A percentile compares a stretch with the other conserved stretches of the same genome.
Evolutionary conservation across 495 filamentous ascomycete genomes (phyloP).

Genomic region (Sordaria brevicollis): DNA sequence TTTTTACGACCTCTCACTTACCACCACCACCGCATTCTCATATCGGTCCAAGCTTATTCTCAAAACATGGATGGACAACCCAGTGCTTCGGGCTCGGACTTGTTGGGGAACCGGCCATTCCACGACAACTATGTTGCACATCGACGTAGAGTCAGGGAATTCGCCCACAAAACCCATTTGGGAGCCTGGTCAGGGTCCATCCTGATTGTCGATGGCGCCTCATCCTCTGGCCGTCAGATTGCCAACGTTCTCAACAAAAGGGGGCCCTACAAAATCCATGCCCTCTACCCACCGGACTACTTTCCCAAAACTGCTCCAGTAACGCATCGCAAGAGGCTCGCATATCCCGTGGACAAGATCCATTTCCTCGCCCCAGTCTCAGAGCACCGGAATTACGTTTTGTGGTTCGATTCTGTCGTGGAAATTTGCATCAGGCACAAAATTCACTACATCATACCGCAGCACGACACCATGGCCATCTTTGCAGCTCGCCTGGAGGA

Average conservation of each 20-base stretch:
- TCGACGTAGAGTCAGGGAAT: neutral
- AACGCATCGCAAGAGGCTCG: neutral
- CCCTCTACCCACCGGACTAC: neutral
- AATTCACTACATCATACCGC: conserved; percentile 1
- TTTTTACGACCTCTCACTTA: neutral
- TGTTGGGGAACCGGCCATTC: neutral
- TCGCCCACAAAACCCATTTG: neutral
- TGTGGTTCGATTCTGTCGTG: neutral
- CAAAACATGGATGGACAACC: neutral
- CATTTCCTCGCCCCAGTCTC: neutral
- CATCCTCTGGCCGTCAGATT: neutral
- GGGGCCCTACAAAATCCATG: neutral
- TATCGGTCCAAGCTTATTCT: neutral
- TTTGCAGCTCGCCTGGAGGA: neutral
- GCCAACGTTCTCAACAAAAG: neutral
- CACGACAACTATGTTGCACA: neutral
- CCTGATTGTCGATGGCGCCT: conserved; percentile 1
- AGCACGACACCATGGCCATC: neutral
- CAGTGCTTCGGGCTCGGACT: neutral
- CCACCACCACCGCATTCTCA: neutral
- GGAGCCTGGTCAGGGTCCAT: neutral
- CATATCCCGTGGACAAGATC: neutral
- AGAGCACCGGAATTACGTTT: neutral
- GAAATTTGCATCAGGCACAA: neutral
- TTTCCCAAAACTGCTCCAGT: neutral